Evolutionary conservation across 768 basidiomycete species (phyloP).

Genomic region (Mycena olivaceomarginata): DNA sequence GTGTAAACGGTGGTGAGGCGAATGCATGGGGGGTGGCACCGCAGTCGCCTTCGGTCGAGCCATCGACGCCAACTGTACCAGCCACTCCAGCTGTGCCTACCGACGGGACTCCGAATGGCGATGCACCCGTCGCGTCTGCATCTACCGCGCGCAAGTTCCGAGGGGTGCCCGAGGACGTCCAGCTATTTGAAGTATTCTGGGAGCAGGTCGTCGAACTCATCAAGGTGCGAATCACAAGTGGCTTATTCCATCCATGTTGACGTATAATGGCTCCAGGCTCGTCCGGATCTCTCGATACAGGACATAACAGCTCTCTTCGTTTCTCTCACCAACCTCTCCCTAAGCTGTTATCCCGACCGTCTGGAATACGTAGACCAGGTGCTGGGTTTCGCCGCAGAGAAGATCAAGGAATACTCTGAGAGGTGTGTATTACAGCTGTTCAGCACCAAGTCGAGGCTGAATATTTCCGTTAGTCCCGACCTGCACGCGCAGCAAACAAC

Average conservation of each 20-base stretch:
- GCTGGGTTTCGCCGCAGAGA: slow-evolving; percentile 90
- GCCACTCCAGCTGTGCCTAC: not conserved
- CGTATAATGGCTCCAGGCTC: slow-evolving; percentile 73
- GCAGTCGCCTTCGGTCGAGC: slow-evolving; percentile 1
- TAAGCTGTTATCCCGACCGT: slow-evolving; percentile 98
- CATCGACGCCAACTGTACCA: not conserved
- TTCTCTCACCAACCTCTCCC: slow-evolving; percentile 94
- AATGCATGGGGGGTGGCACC: slow-evolving; percentile 67
- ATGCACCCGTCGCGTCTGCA: slow-evolving; percentile 17
- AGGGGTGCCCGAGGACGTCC: slow-evolving; percentile 96
- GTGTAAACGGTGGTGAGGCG: slow-evolving; percentile 58
- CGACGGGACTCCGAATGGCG: slow-evolving; percentile 19
- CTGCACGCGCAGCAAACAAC: slow-evolving; percentile 92
- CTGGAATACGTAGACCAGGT: slow-evolving; percentile 99
- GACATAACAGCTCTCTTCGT: slow-evolving; percentile 98
- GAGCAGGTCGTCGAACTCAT: slow-evolving; percentile 98
- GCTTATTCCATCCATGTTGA: not conserved
- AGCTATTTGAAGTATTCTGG: slow-evolving; percentile 99
- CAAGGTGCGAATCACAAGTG: slow-evolving; percentile 75
- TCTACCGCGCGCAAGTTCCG: slow-evolving; percentile 87
- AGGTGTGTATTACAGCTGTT: slow-evolving; percentile 65
- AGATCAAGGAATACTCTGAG: slow-evolving; percentile 89
- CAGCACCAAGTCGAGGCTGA: not conserved
- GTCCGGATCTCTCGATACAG: slow-evolving; percentile 97
- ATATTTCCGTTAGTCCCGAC: slow-evolving; percentile 77